Evolutionary conservation across 768 basidiomycete species (phyloP), one percentile per base, ranked within the genome.

Genomic region (Phanerodontia chrysosporium): DNA sequence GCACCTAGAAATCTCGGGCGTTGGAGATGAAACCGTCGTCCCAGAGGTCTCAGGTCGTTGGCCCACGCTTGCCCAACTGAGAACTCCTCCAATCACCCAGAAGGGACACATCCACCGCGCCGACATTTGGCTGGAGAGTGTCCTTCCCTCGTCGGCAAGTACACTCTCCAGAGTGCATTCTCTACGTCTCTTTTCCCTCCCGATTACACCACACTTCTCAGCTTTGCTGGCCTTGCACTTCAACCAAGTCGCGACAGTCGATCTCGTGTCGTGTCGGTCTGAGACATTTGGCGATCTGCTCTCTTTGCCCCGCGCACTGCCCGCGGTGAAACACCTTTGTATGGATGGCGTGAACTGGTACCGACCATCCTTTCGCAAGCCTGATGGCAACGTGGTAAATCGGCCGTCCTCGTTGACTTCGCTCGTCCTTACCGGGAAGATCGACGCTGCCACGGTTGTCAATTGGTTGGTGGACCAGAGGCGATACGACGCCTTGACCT

Each of bases 281-380:
- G 49, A 55, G 45, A 51, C 64, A 12, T 65, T 65, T 51, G 54
- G 44, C 18, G 64, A 64, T 29, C 55, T 65, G 42, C 28, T 58
- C 14, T 27, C 27, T 2, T 58, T 67, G 6, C 49, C 63, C 0
- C 24, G 25, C 12, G 61, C 57, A 14, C 54, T 65, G 44, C 46
- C 51, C 6, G 49, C 36, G 1, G 45, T 65, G 21, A 22, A 51
- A 10, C 25, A 49, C n/a, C 51, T 67, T 3, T 53, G 49, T 7
- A 21, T 65, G 5, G 46, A 65, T 16, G 58, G 63, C 22, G 62
- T 58, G 1, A 56, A 60, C n/a, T 67, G 66, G 62, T 55, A 62
- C 8, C 54, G 60, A 16, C 18, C 60, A 1, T 27, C 51, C 6
- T 39, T 13, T 12, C 51, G 9, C n/a, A 39, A 36, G 21, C 52